Conservation (phyloP, 805 yeast genomes). For the Spathaspora girioi region DNA sequence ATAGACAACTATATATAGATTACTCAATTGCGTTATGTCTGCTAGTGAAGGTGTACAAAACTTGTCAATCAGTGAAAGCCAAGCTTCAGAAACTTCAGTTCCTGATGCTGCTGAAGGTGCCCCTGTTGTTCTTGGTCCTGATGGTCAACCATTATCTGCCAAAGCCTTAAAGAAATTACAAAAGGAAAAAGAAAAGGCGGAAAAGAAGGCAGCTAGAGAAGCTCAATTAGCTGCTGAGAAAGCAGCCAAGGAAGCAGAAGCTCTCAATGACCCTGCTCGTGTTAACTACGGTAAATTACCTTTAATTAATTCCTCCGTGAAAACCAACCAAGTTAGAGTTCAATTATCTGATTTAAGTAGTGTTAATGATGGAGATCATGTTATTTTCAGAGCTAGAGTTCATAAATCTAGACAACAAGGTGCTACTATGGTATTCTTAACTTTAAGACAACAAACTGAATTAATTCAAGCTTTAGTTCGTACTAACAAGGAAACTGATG, state of each 20-base stretch:
- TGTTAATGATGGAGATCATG: conserved; percentile 68
- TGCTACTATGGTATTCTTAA: conserved; percentile 86
- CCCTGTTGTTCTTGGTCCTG: conserved; percentile 48
- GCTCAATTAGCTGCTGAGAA: conserved; percentile 82
- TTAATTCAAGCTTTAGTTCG: conserved; percentile 82
- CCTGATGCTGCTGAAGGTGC: conserved; percentile 21
- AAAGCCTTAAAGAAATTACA: conserved; percentile 93
- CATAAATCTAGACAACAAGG: conserved; percentile 95
- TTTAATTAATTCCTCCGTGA: conserved; percentile 69
- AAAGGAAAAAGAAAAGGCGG: conserved; percentile 88
- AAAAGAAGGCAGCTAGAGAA: conserved; percentile 89
- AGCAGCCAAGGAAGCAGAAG: conserved; percentile 66
- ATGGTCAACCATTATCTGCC: conserved; percentile 86
- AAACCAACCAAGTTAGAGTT: conserved; percentile 64
- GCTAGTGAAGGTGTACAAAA: conserved; percentile 20
- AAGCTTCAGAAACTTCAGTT: conserved; percentile 11
- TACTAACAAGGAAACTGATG: conserved; percentile 58
- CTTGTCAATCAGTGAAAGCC: conserved; percentile 15
- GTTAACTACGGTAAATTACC: conserved; percentile 89
- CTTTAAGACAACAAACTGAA: conserved; percentile 86
- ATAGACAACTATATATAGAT: not conserved
- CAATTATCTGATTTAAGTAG: conserved; percentile 54
- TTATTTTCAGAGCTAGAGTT: conserved; percentile 88
- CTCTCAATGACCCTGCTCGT: conserved; percentile 81
- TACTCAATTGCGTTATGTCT: conserved; percentile 15